A percentile compares a stretch with the other conserved stretches of the same genome.
Conservation (phyloP, 805 yeast genomes). For the Teunomyces kruisii region DNA sequence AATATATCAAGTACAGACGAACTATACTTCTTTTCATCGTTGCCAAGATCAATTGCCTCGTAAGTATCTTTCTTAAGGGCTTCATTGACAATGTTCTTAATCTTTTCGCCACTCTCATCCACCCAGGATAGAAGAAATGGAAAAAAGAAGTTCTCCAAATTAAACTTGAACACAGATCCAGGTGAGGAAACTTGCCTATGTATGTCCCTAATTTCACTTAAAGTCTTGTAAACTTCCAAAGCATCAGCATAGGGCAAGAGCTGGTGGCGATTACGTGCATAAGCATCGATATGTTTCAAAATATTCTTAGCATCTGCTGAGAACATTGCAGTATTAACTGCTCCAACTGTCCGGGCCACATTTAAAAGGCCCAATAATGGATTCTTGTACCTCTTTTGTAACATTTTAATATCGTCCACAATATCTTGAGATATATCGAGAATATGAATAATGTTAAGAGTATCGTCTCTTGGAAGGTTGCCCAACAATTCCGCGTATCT, state of each 20-base stretch:
- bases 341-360: slow-evolving; percentile 50
- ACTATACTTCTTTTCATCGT: slow-evolving; percentile 46
- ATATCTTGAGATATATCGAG: slow-evolving; percentile 56
- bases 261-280: slow-evolving; percentile 30
- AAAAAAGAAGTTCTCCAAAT: slow-evolving; percentile 56
- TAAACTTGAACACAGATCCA: slow-evolving; percentile 31
- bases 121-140: slow-evolving; percentile 40
- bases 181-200: slow-evolving; percentile 47
- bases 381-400: slow-evolving; percentile 59
- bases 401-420: slow-evolving; percentile 44
- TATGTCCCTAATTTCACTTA: slow-evolving; percentile 53
- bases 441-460: slow-evolving; percentile 55
- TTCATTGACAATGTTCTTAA: slow-evolving; percentile 48
- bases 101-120: slow-evolving; percentile 44
- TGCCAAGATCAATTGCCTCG: slow-evolving; percentile 47
- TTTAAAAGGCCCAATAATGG: slow-evolving; percentile 61
- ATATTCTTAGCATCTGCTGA: slow-evolving; percentile 54
- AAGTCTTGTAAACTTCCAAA: slow-evolving; percentile 51
- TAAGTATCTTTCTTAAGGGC: slow-evolving; percentile 61
- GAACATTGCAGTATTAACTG: slow-evolving; percentile 50
- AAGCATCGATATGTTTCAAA: slow-evolving; percentile 48
- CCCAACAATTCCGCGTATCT: slow-evolving; percentile 41
- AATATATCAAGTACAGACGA: slow-evolving; percentile 69
- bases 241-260: slow-evolving; percentile 54
- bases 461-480: slow-evolving; percentile 57